These are phyloP conservation scores for Tetramitus jugosus DNA, from an alignment of 208 protist genomes.

Conservation along the genomic window DNA sequence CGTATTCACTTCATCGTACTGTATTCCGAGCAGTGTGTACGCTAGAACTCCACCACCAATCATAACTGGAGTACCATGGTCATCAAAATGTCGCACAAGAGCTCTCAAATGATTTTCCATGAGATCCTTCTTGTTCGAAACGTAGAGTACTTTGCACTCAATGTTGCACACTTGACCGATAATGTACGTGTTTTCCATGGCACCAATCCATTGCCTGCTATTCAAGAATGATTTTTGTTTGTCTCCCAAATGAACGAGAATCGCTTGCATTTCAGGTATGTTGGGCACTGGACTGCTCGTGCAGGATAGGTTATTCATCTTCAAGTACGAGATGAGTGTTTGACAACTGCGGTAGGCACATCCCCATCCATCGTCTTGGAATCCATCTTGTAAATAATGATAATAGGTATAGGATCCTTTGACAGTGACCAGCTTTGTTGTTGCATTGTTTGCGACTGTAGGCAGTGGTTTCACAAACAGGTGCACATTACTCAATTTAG, in stretches of 20 bases:
- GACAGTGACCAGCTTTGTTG: too few relatives aligned
- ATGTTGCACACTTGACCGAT: slow-evolving; percentile 63
- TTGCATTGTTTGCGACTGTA: too few relatives aligned
- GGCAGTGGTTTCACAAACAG: too few relatives aligned
- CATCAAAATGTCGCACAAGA: slow-evolving; percentile 71
- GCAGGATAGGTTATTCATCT: slow-evolving; percentile 50
- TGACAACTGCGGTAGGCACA: slow-evolving; percentile 84
- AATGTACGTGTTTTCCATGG: slow-evolving; percentile 76
- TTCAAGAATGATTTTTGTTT: slow-evolving; percentile 66
- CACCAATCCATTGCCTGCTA: slow-evolving; percentile 85
- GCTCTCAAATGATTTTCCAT: slow-evolving; percentile 56
- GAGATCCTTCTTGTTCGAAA: slow-evolving; percentile 68
- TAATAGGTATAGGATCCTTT: slow-evolving; percentile 81
- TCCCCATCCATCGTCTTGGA: slow-evolving; percentile 85
- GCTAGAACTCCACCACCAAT: slow-evolving; percentile 86
- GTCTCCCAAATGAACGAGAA: slow-evolving; percentile 72
- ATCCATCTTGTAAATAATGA: slow-evolving; percentile 83
- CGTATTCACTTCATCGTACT: slow-evolving; percentile 59
- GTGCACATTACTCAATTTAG: too few relatives aligned
- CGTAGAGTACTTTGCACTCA: slow-evolving; percentile 66
- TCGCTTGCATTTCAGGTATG: slow-evolving; percentile 65
- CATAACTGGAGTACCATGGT: slow-evolving; percentile 75
- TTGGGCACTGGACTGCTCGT: slow-evolving; percentile 49
- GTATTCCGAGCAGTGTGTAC: slow-evolving; percentile 83
- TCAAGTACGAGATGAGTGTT: slow-evolving; percentile 70